Percentiles rank a stretch among this genome's conserved stretches.
Conservation (phyloP, 306 rosid species). For the Castanopsis chinensis region DNA sequence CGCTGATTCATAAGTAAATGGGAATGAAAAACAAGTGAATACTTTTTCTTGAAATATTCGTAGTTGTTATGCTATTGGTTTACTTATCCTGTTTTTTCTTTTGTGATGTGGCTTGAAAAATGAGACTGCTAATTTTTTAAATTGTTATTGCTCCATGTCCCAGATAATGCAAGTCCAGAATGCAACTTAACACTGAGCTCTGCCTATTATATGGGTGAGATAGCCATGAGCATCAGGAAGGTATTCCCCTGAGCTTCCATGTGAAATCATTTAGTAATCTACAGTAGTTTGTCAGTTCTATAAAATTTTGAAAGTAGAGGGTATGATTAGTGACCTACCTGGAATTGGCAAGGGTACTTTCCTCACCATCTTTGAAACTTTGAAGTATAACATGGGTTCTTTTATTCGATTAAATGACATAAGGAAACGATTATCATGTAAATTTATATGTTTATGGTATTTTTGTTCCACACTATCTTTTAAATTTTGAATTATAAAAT, state of each 20-base stretch:
- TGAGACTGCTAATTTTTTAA: slow-evolving; percentile 5
- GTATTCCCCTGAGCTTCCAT: slow-evolving; percentile 43
- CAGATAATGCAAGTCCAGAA: slow-evolving; percentile 79
- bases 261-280: slow-evolving; percentile 14
- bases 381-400: too few species aligned
- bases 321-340: not conserved
- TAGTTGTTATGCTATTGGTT: not conserved
- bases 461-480: too few species aligned
- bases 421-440: too few species aligned
- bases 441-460: too few species aligned
- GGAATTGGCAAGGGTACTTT: too few species aligned
- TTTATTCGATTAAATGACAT: too few species aligned
- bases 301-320: slow-evolving; percentile 15
- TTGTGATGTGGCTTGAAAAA: not conserved
- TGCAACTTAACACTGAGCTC: slow-evolving; percentile 74
- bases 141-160: slow-evolving; percentile 22
- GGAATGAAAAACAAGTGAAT: too few species aligned
- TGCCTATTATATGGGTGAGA: slow-evolving; percentile 83
- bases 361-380: too few species aligned
- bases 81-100: not conserved
- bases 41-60: not conserved
- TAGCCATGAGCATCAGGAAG: slow-evolving; percentile 90
- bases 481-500: too few species aligned
- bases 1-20: too few species aligned
- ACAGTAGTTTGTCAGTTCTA: not conserved